phyloP scores from a whole-genome alignment of 345 rosid species.

The Schrenkiella parvula region DNA sequence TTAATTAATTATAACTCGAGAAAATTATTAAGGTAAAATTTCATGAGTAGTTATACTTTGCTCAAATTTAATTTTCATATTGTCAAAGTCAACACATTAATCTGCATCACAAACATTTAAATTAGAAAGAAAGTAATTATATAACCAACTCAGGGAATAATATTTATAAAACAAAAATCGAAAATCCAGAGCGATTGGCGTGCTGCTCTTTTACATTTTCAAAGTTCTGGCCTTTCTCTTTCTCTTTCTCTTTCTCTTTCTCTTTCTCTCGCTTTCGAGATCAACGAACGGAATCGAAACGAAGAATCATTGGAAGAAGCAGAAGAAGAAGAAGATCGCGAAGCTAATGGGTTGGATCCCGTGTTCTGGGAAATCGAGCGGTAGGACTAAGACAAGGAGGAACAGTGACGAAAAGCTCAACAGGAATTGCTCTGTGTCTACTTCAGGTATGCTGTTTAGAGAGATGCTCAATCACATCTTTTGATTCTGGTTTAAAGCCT shows the following conservation, averaged over 20 bases:
- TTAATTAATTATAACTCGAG: too few relatives aligned
- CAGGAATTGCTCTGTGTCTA: conserved; percentile 37
- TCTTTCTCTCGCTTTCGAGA: conserved; percentile 27
- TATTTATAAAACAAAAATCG: neutral
- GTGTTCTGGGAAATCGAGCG: conserved; percentile 59
- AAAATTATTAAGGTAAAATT: neutral
- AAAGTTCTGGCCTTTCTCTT: conserved; percentile 18
- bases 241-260: neutral
- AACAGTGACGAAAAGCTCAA: conserved; percentile 36
- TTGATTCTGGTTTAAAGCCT: neutral
- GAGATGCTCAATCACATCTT: neutral
- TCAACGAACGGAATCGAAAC: conserved; percentile 13
- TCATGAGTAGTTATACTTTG: neutral
- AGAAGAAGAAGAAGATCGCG: conserved; percentile 12
- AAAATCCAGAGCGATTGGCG: conserved; percentile 31
- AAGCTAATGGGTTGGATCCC: conserved; percentile 67
- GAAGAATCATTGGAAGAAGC: conserved; percentile 3
- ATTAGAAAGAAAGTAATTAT: conserved; percentile 3
- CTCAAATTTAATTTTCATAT: neutral
- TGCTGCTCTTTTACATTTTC: conserved; percentile 26
- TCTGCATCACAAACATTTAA: conserved; percentile 1
- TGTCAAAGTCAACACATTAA: conserved; percentile 15
- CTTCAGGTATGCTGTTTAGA: conserved; percentile 36
- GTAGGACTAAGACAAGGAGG: conserved; percentile 35
- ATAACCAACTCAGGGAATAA: neutral